phyloP scores from a whole-genome alignment of 1,284 basidiomycete species.

The Coniferiporia sulphurascens region DNA sequence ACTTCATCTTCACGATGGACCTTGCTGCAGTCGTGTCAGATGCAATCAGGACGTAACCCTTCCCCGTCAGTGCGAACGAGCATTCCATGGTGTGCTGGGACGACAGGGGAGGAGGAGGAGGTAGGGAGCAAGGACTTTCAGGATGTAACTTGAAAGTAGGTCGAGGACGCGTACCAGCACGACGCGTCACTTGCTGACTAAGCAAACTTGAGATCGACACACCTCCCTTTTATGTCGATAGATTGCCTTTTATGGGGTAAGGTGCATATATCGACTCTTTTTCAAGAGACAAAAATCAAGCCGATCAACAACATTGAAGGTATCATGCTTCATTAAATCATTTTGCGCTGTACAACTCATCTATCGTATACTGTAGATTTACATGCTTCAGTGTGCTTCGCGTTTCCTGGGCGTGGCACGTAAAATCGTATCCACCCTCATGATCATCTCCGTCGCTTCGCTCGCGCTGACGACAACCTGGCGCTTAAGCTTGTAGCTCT shows the following conservation, averaged over 20 bases:
- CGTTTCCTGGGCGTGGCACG: constrained; percentile 51
- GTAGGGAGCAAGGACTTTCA: not conserved
- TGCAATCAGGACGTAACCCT: constrained; percentile 88
- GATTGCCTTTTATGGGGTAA: no score
- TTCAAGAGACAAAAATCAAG: no score
- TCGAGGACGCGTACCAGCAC: not conserved
- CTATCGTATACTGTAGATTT: not conserved
- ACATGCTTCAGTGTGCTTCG: constrained; percentile 29
- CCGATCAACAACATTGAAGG: no score
- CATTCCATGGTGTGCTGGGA: constrained; percentile 53
- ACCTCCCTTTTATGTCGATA: no score
- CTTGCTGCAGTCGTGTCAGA: constrained; percentile 87
- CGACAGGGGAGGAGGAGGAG: not conserved
- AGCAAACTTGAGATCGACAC: not conserved
- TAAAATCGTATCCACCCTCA: constrained; percentile 57
- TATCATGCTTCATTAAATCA: not conserved
- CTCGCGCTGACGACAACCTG: constrained; percentile 93
- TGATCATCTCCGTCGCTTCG: constrained; percentile 98
- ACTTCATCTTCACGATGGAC: constrained; percentile 97
- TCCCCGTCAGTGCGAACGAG: constrained; percentile 76
- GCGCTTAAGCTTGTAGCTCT: constrained; percentile 96
- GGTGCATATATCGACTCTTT: no score
- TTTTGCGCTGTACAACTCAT: not conserved
- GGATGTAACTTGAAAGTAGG: not conserved
- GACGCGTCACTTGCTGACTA: constrained; percentile 1